phyloP scores from a whole-genome alignment of 805 yeast species.

The Nakazawaea ishiwadae region DNA sequence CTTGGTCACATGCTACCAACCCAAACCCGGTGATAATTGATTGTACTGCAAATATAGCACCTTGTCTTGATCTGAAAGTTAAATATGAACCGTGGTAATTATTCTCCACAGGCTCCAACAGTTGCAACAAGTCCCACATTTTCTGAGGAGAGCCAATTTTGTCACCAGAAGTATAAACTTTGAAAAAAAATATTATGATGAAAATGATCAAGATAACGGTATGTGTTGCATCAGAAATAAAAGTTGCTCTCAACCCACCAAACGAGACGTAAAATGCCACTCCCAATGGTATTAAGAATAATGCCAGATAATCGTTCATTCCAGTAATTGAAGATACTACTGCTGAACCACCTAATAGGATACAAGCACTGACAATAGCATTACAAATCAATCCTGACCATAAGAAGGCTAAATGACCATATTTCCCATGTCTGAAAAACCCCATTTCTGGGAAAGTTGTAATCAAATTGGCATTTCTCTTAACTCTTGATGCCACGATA shows the following conservation, averaged over 20 bases:
- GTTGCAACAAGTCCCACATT: constrained; percentile 36
- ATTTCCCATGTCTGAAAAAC: constrained; percentile 25
- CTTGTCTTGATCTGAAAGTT: constrained; percentile 27
- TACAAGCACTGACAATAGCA: constrained; percentile 13
- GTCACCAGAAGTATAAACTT: constrained; percentile 30
- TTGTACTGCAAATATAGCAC: constrained; percentile 26
- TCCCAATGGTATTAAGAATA: constrained; percentile 23
- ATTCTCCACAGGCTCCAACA: constrained; percentile 28
- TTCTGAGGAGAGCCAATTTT: constrained; percentile 39
- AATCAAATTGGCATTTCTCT: constrained; percentile 23
- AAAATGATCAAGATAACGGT: constrained; percentile 22
- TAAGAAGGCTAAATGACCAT: constrained; percentile 24
- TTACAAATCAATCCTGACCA: constrained; percentile 23
- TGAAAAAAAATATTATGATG: constrained; percentile 27
- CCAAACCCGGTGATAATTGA: constrained; percentile 28
- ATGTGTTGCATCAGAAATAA: constrained; percentile 28
- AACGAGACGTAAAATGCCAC: constrained; percentile 26
- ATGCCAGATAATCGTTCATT: constrained; percentile 20
- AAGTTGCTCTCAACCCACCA: constrained; percentile 31
- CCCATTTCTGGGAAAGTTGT: constrained; percentile 27
- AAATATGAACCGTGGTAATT: constrained; percentile 26
- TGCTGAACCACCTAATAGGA: constrained; percentile 20
- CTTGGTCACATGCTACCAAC: constrained; percentile 32
- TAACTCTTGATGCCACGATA: constrained; percentile 24
- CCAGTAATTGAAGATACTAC: constrained; percentile 19